phyloP scores from a whole-genome alignment of 2,329 filamentous ascomycete species.

The Pseudocercospora crystallina region DNA sequence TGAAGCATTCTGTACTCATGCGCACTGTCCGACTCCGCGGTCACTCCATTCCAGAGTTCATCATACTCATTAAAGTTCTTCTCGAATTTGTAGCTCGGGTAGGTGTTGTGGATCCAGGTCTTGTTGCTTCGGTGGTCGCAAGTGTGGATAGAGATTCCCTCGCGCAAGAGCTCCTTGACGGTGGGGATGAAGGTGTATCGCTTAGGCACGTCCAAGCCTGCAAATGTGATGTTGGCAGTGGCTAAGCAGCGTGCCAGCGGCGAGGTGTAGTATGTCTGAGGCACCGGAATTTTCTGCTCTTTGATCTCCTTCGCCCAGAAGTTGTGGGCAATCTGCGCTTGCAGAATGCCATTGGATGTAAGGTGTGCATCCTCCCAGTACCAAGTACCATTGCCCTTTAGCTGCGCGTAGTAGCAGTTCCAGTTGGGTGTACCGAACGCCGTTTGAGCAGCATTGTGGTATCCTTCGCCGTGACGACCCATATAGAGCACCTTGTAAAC shows the following conservation, averaged over 20 bases:
- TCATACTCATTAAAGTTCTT: constrained; percentile 60
- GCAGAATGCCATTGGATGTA: constrained; percentile 55
- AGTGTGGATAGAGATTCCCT: constrained; percentile 66
- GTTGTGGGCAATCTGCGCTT: constrained; percentile 59
- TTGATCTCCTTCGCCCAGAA: constrained; percentile 61
- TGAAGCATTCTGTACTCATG: constrained; percentile 53
- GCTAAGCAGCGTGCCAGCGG: constrained; percentile 63
- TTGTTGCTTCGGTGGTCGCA: constrained; percentile 63
- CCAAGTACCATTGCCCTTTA: constrained; percentile 62
- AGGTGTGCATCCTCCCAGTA: constrained; percentile 66
- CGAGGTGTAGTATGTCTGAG: constrained; percentile 65
- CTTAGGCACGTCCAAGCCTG: constrained; percentile 53
- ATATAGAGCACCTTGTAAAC: constrained; percentile 71
- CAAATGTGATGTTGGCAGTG: constrained; percentile 65
- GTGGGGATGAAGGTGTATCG: constrained; percentile 56
- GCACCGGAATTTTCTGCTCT: constrained; percentile 57
- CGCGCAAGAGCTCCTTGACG: constrained; percentile 66
- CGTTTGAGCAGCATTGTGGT: constrained; percentile 62
- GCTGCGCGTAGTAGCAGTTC: constrained; percentile 66
- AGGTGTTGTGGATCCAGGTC: constrained; percentile 53
- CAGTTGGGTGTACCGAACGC: constrained; percentile 68
- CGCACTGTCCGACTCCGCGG: constrained; percentile 52
- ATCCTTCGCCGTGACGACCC: constrained; percentile 68
- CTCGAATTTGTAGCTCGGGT: constrained; percentile 60
- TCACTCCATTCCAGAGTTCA: constrained; percentile 52